phyloP scores from a whole-genome alignment of 257 asterid genomes.

The Gentiana straminea region DNA sequence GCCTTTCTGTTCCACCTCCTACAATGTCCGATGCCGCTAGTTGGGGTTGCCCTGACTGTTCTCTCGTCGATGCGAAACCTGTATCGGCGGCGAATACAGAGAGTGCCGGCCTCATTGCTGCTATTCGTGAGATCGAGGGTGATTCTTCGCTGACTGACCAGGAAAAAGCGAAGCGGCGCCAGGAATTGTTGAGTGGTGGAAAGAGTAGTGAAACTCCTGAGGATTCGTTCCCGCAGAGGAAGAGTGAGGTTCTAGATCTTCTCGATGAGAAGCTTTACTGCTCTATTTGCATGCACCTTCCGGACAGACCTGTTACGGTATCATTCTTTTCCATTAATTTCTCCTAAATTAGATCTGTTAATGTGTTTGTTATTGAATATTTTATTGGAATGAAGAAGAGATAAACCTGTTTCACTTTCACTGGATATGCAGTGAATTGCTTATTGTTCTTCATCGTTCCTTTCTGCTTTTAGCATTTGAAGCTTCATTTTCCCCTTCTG shows the following conservation, averaged over 20 bases:
- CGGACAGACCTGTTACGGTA: constrained; percentile 82
- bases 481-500: no score
- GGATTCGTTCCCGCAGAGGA: constrained; percentile 10
- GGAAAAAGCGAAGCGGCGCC: constrained; percentile 75
- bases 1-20: constrained; percentile 36
- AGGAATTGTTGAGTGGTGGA: constrained; percentile 53
- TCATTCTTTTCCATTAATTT: neutral
- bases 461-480: no score
- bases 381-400: no score
- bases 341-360: no score
- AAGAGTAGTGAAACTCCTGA: constrained; percentile 1
- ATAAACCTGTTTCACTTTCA: no score
- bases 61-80: constrained; percentile 15
- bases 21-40: constrained; percentile 43
- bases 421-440: no score
- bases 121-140: constrained; percentile 56
- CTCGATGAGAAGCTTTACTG: constrained; percentile 65
- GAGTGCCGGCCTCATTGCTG: constrained; percentile 39
- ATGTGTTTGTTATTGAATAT: no score
- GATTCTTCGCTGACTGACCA: constrained; percentile 49
- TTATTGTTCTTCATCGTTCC: no score
- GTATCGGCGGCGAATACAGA: constrained; percentile 13
- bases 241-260: constrained; percentile 38
- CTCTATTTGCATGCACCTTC: constrained; percentile 91
- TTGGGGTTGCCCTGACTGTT: constrained; percentile 86